These are phyloP conservation scores for Naganishia randhawae DNA, from an alignment of 768 basidiomycete genomes.

Conservation along the genomic window DNA sequence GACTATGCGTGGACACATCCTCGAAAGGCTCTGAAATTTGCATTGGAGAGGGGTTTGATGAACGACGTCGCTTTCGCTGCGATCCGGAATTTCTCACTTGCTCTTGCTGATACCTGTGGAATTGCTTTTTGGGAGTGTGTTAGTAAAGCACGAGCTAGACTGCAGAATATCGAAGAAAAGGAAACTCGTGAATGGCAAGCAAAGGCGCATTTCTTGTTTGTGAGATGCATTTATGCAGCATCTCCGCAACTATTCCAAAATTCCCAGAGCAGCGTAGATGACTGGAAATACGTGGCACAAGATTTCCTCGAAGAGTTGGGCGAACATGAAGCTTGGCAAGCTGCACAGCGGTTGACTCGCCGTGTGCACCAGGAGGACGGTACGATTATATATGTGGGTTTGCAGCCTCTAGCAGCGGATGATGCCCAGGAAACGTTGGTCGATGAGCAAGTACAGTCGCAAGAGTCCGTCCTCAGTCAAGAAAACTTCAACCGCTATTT, in stretches of 20 bases:
- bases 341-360: too few species aligned
- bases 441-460: not conserved
- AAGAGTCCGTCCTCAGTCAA: not conserved
- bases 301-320: not conserved
- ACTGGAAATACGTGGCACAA: not conserved
- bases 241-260: not conserved
- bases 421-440: not conserved
- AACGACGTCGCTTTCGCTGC: not conserved
- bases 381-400: too few species aligned
- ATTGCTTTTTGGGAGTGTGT: not conserved
- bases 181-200: not conserved
- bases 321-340: not conserved
- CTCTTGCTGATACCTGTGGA: not conserved
- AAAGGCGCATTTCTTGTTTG: not conserved
- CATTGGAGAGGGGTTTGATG: not conserved
- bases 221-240: not conserved
- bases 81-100: not conserved
- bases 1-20: not conserved
- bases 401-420: not conserved
- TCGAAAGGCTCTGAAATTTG: not conserved
- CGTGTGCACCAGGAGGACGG: too few species aligned
- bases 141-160: not conserved
- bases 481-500: not conserved
- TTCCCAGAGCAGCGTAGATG: not conserved
- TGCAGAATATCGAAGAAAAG: not conserved